Evolutionary conservation across 371 early-diverging fungal genomes (phyloP).

Genomic region (Mucor lusitanicus): DNA sequence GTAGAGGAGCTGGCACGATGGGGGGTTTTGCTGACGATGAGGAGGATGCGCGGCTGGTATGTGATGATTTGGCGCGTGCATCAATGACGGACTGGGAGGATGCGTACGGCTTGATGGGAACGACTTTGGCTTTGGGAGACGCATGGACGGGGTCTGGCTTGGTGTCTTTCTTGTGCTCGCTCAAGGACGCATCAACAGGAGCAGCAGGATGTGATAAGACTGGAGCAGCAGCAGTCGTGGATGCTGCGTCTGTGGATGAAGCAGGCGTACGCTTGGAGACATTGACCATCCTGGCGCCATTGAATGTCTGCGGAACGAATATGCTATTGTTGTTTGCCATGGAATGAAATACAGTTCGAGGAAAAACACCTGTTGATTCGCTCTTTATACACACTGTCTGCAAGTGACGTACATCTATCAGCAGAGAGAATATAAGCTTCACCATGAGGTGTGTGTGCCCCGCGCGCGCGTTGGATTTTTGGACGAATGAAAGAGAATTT

Average conservation of each 20-base stretch:
- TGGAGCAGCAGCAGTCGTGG: background rate
- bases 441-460: background rate
- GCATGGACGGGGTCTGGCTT: background rate
- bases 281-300: constrained; percentile 15
- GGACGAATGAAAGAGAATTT: constrained; percentile 9
- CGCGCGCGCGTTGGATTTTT: background rate
- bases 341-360: background rate
- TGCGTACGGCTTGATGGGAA: background rate
- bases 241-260: background rate
- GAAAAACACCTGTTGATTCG: background rate
- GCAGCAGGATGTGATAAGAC: background rate
- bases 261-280: background rate
- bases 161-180: background rate
- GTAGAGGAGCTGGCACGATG: background rate
- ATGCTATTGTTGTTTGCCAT: constrained; percentile 3
- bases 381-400: background rate
- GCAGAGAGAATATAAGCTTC: background rate
- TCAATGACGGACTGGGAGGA: background rate
- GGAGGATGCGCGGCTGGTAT: background rate
- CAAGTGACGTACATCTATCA: constrained; percentile 4
- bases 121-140: background rate
- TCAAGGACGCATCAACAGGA: background rate
- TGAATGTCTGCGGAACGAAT: constrained; percentile 14
- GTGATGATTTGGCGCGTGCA: background rate
- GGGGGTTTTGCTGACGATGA: background rate